Evolutionary conservation across 2,329 filamentous ascomycete genomes (phyloP), one percentile per base, ranked within the genome.

Genomic region (Cadophora sp.): DNA sequence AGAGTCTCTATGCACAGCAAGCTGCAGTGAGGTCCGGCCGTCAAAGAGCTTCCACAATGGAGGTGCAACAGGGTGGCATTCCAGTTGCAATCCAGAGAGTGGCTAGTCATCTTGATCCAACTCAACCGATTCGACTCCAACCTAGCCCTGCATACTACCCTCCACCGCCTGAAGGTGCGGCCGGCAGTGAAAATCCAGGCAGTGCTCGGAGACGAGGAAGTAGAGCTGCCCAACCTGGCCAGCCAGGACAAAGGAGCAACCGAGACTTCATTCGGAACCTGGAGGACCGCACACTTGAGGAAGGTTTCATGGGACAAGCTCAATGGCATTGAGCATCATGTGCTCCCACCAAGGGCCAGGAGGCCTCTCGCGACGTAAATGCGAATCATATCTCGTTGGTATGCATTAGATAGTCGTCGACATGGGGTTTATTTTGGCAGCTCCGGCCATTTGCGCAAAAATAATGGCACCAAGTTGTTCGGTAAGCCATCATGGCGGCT

Each of bases 111-210:
- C 87, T 99, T 55, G 96, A 99, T 77, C 96, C 96, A 1, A 98
- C 89, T 75, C 92, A 94, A 69, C 96, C 96, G 0, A 98, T 99
- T 76, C 89, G 96, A 61, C 81, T 98, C 66, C 96, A 99, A 78
- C 96, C 96, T 2, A 97, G 94, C 74, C 96, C 96, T 5, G 96
- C 96, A 1, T 99, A 99, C 80, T 99, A 98, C 75, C 96, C 96
- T 12, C 96, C 96, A 24, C 92, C 95, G 1, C 89, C 92, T 7
- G 95, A 98, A 72, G 92, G 93, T 11, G 89, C 93, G 75, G 34
- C 58, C 5, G 86, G 88, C 9, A 87, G 92, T 69, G 83, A 84
- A n/a, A 88, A 78, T 77, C 84, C 58, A 79, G 82, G 65, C 79
- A 87, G 82, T 80, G 85, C 91, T 34, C 88, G 92, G 51, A 87